Base-by-base conservation (phyloP, 371 early-diverging fungal species). In the Haplosporangium sp. region DNA sequence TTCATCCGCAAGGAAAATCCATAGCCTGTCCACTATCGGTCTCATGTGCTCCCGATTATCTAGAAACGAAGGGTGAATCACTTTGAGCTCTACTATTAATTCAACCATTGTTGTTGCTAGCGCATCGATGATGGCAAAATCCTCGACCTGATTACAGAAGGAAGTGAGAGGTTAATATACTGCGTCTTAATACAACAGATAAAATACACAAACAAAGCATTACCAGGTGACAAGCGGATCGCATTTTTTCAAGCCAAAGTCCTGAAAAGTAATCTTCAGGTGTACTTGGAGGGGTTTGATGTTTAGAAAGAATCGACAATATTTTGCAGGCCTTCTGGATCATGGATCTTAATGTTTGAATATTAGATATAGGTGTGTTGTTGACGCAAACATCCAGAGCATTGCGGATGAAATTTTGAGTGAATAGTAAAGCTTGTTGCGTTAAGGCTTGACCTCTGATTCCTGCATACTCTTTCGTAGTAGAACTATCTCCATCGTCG, bases 141-240 rank as follows among this genome's bases (percentile, higher is more conserved):
- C 77, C 1, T 65, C 60, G 34, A 56, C 66, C 78, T 78, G 56
- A 52, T 42, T 19, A 47, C 55, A 8, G 27, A 27, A 63, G 82
- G 48, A 85, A 48, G 19, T n/a, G 13, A 17, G 17, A 13, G n/a
- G 35, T 42, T 27, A 19, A 48, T 15, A 17, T 17, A 50, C 8
- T 50, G 67, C 11, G 15, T 27, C 27, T 27, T 27, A 27, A 27
- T 27, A 27, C 27, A 27, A 27, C 27, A 27, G 27, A 27, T 27
- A 27, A 27, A 27, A 27, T 27, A 27, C 27, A 27, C 15, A 56
- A 38, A 37, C 11, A 10, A 20, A 27, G 8, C 17, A 20, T 39
- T 9, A 86, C 85, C 63, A 87, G 77, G 58, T 84, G 82, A 53
- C 88, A 85, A 35, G 89, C 89, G 39, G 81, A 81, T 0, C 89